Evolutionary conservation across 2,329 filamentous ascomycete genomes (phyloP).

Genomic region (Aureobasidium sp.): DNA sequence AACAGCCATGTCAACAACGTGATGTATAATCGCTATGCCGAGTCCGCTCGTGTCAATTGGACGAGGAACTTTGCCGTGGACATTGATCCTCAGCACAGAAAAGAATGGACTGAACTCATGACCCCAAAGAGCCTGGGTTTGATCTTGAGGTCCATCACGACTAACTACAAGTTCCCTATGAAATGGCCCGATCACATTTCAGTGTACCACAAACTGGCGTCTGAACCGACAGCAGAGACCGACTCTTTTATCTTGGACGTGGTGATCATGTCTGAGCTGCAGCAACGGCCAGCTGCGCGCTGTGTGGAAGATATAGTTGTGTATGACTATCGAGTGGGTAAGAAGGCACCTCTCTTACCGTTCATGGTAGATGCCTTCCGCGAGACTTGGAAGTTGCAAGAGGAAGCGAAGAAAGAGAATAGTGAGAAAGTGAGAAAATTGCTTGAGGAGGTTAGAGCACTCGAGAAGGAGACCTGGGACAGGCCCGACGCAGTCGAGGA

Average conservation of each 20-base stretch:
- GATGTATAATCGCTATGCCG: slow-evolving; percentile 74
- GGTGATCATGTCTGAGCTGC: slow-evolving; percentile 65
- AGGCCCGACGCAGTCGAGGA: slow-evolving; percentile 59
- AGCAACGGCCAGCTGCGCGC: slow-evolving; percentile 64
- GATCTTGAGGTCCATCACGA: slow-evolving; percentile 71
- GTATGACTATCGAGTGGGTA: slow-evolving; percentile 61
- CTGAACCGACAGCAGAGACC: slow-evolving; percentile 42
- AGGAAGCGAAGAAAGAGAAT: slow-evolving; percentile 49
- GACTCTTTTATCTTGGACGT: slow-evolving; percentile 56
- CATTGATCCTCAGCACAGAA: slow-evolving; percentile 53
- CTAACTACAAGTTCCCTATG: slow-evolving; percentile 68
- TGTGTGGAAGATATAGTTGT: slow-evolving; percentile 72
- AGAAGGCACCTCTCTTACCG: slow-evolving; percentile 50
- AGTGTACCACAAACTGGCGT: slow-evolving; percentile 70
- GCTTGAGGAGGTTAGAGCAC: slow-evolving; percentile 47
- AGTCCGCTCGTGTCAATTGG: slow-evolving; percentile 75
- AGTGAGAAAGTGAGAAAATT: slow-evolving; percentile 50
- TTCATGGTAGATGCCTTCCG: slow-evolving; percentile 58
- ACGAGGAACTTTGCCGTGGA: slow-evolving; percentile 59
- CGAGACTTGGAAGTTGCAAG: slow-evolving; percentile 55
- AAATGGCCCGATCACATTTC: slow-evolving; percentile 68
- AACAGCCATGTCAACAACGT: slow-evolving; percentile 81
- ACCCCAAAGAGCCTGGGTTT: slow-evolving; percentile 61
- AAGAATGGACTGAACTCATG: slow-evolving; percentile 63
- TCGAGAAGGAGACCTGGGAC: slow-evolving; percentile 74